Evolutionary conservation across 192 early-diverging fungal genomes (phyloP).

Genomic region (Polychytrium aggregatum): DNA sequence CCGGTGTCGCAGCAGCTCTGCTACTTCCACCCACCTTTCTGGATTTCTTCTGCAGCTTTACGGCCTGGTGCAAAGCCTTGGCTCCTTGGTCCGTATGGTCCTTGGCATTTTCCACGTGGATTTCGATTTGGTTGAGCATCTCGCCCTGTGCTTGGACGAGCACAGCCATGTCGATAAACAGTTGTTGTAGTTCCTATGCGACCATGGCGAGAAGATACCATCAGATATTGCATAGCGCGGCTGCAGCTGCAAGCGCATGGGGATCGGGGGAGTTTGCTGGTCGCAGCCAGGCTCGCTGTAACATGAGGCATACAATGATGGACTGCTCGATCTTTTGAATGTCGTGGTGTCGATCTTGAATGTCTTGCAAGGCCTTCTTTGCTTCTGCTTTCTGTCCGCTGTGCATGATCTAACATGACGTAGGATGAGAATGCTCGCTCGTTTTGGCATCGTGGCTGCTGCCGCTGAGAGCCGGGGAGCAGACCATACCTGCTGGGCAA

Average conservation of each 20-base stretch:
- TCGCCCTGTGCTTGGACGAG: conserved; percentile 67
- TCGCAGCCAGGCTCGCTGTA: background rate
- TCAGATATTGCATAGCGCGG: too few relatives aligned
- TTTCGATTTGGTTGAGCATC: conserved; percentile 58
- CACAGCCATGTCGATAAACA: conserved; percentile 83
- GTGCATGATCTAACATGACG: conserved; percentile 46
- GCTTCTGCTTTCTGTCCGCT: conserved; percentile 61
- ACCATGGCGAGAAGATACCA: too few relatives aligned
- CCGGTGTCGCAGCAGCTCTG: background rate
- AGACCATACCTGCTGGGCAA: conserved; percentile 62
- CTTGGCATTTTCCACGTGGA: conserved; percentile 45
- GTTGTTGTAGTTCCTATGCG: conserved; percentile 70
- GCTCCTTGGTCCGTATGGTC: conserved; percentile 52
- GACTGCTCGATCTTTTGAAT: conserved; percentile 81
- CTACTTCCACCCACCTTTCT: conserved; percentile 20
- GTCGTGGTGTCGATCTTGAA: conserved; percentile 75
- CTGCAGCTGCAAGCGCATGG: conserved; percentile 9
- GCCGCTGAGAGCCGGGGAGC: background rate
- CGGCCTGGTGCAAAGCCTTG: conserved; percentile 43
- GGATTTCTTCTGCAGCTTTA: conserved; percentile 44
- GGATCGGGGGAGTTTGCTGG: background rate
- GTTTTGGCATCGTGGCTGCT: conserved; percentile 1
- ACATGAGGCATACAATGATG: conserved; percentile 47
- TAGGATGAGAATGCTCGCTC: background rate
- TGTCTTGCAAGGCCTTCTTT: conserved; percentile 61